Evolutionary conservation across 2,329 filamentous ascomycete species (phyloP), one percentile per base, ranked within the genome.

Genomic region (Ceratocystiopsis minuta): DNA sequence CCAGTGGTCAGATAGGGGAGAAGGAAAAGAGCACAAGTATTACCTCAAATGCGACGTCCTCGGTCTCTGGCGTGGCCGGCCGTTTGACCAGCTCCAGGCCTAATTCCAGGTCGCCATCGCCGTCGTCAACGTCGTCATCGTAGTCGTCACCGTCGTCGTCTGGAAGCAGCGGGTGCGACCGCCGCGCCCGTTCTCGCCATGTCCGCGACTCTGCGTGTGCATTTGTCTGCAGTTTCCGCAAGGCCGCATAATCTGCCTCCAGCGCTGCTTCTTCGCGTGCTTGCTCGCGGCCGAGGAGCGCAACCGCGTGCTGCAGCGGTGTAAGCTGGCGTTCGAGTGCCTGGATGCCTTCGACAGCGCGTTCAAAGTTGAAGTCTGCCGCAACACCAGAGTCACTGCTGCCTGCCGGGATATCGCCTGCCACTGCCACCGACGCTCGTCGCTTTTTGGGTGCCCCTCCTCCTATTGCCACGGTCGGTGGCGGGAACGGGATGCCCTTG

Each of bases 401-500:
- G 18, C 52, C 20, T 17, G 24, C 24, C 24, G 24, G 4, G 20
- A 7, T 20, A 7, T 4, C 20, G 20, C 7, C 20, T 10, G 24
- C 24, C 24, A 10, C 24, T 28, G 24, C 24, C 24, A 10, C 24
- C 24, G 24, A 28, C 24, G 24, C 24, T 28, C 24, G 24, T 10
- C 24, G 24, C 24, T 28, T 28, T 28, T 28, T 28, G 24, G 24
- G 24, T 10, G 24, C 24, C 6, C 24, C 24, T 10, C 11, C 24
- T 6, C 24, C 24, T 6, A 10, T 10, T 6, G 24, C 24, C 4
- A 43, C 36, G 10, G 45, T 45, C 0, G 44, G 63, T 0, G 72
- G 73, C 1, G 79, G 79, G 52, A 84, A 81, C n/a, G 76, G 76
- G 40, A 80, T 62, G 12, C 71, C 72, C 32, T 66, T 67, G 15